These are phyloP conservation scores for Starmerella riodocensis DNA, from an alignment of 805 yeast species.

Conservation along the genomic window DNA sequence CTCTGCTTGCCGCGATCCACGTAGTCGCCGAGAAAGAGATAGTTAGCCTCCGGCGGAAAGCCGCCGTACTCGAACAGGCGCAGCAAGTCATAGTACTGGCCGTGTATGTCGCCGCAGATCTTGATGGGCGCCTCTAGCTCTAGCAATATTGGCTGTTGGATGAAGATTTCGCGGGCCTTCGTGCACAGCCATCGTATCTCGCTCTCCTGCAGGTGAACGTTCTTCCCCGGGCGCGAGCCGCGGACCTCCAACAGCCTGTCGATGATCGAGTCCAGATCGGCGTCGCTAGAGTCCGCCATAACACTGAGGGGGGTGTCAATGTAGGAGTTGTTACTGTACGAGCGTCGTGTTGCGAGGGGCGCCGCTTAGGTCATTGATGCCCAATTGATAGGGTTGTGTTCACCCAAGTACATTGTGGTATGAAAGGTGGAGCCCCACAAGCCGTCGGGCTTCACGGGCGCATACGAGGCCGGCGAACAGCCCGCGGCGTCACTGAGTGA, in stretches of 20 bases:
- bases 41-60: conserved; percentile 97
- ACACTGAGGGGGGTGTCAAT: background rate
- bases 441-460: too few species aligned
- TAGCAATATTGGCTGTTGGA: conserved; percentile 88
- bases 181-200: conserved; percentile 94
- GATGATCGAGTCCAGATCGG: conserved; percentile 91
- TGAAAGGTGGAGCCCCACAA: too few species aligned
- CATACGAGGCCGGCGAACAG: too few species aligned
- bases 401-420: too few species aligned
- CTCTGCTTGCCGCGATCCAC: conserved; percentile 98
- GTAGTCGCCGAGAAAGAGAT: conserved; percentile 89
- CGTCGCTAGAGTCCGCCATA: conserved; percentile 45
- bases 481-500: too few species aligned
- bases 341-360: conserved; percentile 13
- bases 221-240: conserved; percentile 97
- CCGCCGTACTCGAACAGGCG: conserved; percentile 97
- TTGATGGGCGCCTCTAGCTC: conserved; percentile 97
- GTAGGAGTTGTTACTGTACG: conserved; percentile 1
- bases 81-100: conserved; percentile 90
- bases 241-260: conserved; percentile 94
- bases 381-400: background rate
- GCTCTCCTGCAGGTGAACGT: conserved; percentile 81
- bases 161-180: conserved; percentile 94
- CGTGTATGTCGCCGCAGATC: conserved; percentile 92
- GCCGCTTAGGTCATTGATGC: conserved; percentile 13